Base-by-base conservation (phyloP, 2,329 filamentous ascomycete species). In the Podosphaera fusca region DNA sequence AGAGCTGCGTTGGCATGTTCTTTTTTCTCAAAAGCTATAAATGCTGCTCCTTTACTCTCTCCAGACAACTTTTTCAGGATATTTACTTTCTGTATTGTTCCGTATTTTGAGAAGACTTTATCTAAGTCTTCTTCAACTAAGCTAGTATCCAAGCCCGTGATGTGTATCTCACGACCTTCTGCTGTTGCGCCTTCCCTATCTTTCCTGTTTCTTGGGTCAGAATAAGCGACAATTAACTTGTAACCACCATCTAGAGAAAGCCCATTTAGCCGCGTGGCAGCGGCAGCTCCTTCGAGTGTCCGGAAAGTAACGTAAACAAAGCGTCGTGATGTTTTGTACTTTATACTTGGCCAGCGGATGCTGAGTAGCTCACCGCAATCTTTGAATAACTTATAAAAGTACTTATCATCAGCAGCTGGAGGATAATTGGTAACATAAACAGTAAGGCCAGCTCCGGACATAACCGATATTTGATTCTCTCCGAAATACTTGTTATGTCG, bases 301-400 rank as follows among this genome's bases (percentile, higher is more conserved):
- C 81, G 76, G 67, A 95, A 95, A n/a, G 94, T 87, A 5, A 95
- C 76, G 68, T 98, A 98, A 72, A 89, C 95, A 71, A 98, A 98
- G 31, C 92, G 84, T 36, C 92, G 85, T 63, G 86, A 82, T 1
- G 84, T 82, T 65, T 95, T 90, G 69, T 78, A 88, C 67, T 94
- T 94, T 55, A 98, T 77, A 58, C 87, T 95, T 1, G 92, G 92
- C 71, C 92, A 92, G 30, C 92, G 83, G 56, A 96, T 77, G 64
- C 83, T 86, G 57, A 94, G 75, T 57, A 98, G 82, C 49, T 90
- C 80, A 49, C 92, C 92, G 64, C 82, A 90, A 58, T 79, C 74
- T 59, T 76, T 74, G 69, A 90, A 90, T 2, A 90, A 70, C 40
- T 78, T 69, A 46, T 78, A 78, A 30, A 92, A 76, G 63, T 79